Base-by-base conservation (phyloP, 768 basidiomycete species). In the Ephemerocybe angulata region DNA sequence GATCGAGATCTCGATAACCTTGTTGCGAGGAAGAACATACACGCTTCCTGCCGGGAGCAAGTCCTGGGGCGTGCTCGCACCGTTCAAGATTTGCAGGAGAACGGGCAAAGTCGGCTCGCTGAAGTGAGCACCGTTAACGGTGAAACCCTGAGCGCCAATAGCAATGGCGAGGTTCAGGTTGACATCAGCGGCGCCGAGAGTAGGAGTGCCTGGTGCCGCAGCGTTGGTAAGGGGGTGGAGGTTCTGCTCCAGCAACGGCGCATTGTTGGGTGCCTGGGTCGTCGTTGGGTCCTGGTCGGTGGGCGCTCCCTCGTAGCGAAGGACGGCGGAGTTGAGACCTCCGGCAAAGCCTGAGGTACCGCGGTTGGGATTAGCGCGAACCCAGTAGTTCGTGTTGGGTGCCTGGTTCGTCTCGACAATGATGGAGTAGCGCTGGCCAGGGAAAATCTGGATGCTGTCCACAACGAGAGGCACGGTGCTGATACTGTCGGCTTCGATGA, bases 311-410 rank as follows among this genome's bases (percentile, higher is more conserved):
- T 33, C 57, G 54, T 83, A 83, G 28, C 77, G 75, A 30, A 83
- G 61, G 57, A 81, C 79, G 3, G 79, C 80, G 30, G 69, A 70
- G 56, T 78, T 81, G 46, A 73, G 62, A 10, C 73, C 73, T 19
- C 28, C 60, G 41, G 54, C 68, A 67, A 78, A 79, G 8, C 53
- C 43, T 11, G 47, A 49, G 10, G 56, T 52, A 13, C 63, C 66
- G 8, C 41, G 27, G 49, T 63, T 66, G 11, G 72, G 65, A n/a
- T 62, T 46, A 0, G 79, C 70, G 21, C 80, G 77, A 40, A 84
- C 68, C 81, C 81, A 83, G 61, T 84, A 83, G 54, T 80, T 84
- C n/a, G n/a, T n/a, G 12, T 61, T 72, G 19, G 76, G 56, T 1
- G 70, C 55, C 52, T 79, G 72, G 58, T 76, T 61, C 5, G 79